These are phyloP conservation scores for Suillus sp. DNA, from an alignment of 768 basidiomycete genomes.

Conservation along the genomic window DNA sequence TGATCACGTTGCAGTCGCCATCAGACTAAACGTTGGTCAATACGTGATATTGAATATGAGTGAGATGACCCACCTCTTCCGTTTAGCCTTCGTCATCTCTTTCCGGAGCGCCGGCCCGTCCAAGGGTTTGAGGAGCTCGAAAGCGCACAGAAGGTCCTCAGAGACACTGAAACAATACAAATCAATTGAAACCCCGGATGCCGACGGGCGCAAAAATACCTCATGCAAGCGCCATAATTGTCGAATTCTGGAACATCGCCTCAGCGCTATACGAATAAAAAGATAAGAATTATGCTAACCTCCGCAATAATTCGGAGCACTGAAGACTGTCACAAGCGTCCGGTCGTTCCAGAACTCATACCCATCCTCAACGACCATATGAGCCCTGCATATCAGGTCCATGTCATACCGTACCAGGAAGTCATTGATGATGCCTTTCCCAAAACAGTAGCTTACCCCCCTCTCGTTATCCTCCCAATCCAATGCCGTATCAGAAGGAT, in stretches of 20 bases:
- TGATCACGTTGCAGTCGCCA: conserved; percentile 36
- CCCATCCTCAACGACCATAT: conserved; percentile 99
- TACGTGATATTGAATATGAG: conserved; percentile 8
- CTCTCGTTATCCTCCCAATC: conserved; percentile 99
- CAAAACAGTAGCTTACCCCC: conserved; percentile 98
- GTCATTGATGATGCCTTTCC: conserved; percentile 95
- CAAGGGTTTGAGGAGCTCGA: conserved; percentile 94
- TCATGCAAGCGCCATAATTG: conserved; percentile 95
- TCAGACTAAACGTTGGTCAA: conserved; percentile 25
- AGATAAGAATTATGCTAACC: conserved; percentile 53
- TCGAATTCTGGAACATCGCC: conserved; percentile 70
- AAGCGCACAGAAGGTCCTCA: conserved; percentile 95
- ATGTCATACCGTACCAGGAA: conserved; percentile 96
- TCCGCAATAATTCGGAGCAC: conserved; percentile 95
- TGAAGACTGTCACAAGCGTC: conserved; percentile 97
- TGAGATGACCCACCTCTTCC: conserved; percentile 72
- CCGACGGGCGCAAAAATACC: conserved; percentile 43
- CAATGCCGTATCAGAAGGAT: conserved; percentile 94
- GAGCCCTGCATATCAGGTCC: conserved; percentile 98
- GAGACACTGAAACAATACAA: conserved; percentile 65
- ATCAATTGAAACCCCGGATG: conserved; percentile 17
- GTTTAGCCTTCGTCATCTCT: conserved; percentile 98
- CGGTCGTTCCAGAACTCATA: conserved; percentile 99
- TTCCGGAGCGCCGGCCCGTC: conserved; percentile 94
- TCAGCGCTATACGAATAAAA: conserved; percentile 16